phyloP scores from a whole-genome alignment of 371 early-diverging fungal genomes.

The Apophysomyces ossiformis region DNA sequence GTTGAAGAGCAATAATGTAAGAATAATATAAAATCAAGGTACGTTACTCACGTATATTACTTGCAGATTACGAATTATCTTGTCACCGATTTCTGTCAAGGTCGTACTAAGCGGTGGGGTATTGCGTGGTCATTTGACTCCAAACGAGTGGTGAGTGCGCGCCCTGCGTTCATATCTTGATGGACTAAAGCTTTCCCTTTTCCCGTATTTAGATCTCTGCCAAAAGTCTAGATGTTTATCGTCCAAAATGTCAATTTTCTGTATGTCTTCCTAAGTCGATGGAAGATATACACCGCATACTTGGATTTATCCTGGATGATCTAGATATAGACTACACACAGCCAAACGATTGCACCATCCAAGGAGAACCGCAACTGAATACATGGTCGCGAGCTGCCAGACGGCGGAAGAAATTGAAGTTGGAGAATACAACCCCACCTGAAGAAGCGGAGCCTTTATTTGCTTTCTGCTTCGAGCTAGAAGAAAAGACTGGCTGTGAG shows the following conservation, averaged over 20 bases:
- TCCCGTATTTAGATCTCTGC: constrained; percentile 15
- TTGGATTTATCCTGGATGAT: constrained; percentile 33
- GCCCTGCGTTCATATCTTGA: no score
- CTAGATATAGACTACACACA: constrained; percentile 30
- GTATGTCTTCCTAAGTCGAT: constrained; percentile 18
- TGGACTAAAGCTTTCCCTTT: background rate
- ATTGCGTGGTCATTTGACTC: constrained; percentile 68
- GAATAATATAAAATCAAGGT: background rate
- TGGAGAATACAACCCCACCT: constrained; percentile 11
- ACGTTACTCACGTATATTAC: background rate
- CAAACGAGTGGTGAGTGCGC: constrained; percentile 27
- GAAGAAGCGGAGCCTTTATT: constrained; percentile 23
- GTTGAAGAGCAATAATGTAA: constrained; percentile 39
- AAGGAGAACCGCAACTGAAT: constrained; percentile 32
- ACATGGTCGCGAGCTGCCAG: constrained; percentile 60
- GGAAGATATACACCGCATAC: constrained; percentile 11
- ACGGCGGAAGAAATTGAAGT: constrained; percentile 34
- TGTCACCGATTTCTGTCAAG: constrained; percentile 60
- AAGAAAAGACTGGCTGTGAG: constrained; percentile 4
- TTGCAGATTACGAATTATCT: constrained; percentile 46
- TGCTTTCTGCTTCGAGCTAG: constrained; percentile 23
- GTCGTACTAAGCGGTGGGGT: constrained; percentile 66
- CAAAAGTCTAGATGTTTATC: constrained; percentile 26
- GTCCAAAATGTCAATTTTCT: constrained; percentile 39
- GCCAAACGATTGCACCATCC: constrained; percentile 4